Conservation (phyloP, 108 stramenopile genomes). For the Ochromonas danica region DNA sequence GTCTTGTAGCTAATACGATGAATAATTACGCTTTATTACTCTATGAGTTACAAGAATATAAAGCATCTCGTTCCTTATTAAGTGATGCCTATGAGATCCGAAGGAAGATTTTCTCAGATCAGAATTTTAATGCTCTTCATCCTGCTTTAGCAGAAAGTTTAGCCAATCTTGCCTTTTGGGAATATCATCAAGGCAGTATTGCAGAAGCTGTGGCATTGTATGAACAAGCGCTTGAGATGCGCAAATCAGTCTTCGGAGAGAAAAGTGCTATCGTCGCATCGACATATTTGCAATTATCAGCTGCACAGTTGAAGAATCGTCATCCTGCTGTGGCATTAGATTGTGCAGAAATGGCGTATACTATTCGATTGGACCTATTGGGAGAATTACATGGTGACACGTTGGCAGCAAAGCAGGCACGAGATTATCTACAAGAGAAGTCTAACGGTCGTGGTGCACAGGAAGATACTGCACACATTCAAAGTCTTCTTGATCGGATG, state of each 20-base stretch:
- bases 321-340: background rate
- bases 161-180: background rate
- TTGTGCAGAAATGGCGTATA: background rate
- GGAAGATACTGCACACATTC: too few species aligned
- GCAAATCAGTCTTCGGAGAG: background rate
- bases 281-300: background rate
- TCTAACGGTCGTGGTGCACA: too few species aligned
- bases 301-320: background rate
- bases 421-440: too few species aligned
- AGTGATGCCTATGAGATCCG: background rate
- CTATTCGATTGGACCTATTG: conserved; percentile 7
- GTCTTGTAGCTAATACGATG: background rate
- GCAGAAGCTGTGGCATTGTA: background rate
- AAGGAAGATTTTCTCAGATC: background rate
- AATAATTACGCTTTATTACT: background rate
- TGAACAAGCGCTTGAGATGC: background rate
- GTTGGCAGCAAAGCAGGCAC: too few species aligned
- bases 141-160: background rate
- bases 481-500: too few species aligned
- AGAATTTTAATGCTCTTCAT: too few species aligned
- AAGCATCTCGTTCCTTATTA: background rate
- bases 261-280: background rate
- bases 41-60: background rate
- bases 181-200: background rate
- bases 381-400: background rate